Conservation (phyloP, 495 filamentous ascomycete genomes). For the Penicillium silybi region DNA sequence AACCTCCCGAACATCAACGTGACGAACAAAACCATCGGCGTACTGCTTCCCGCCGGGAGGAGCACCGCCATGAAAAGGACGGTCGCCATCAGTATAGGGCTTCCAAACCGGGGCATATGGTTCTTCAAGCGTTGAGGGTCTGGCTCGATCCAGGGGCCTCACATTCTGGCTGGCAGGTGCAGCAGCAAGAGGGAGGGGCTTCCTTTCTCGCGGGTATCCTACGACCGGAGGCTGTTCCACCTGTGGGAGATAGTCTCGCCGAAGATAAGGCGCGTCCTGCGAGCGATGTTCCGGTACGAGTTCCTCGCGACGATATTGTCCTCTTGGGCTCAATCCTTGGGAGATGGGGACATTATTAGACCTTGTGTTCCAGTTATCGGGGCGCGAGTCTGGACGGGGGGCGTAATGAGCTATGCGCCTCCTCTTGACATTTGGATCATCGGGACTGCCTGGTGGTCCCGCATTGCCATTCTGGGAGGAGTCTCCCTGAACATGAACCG, state of each 20-base stretch:
- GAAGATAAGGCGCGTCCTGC: slow-evolving; percentile 19
- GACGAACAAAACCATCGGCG: slow-evolving; percentile 39
- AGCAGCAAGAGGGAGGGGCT: slow-evolving; percentile 6
- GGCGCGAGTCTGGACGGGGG: slow-evolving; percentile 4
- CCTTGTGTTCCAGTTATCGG: slow-evolving; percentile 12
- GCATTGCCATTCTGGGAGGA: slow-evolving; percentile 7
- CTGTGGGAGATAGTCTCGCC: slow-evolving; percentile 20
- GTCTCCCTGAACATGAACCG: slow-evolving; percentile 18
- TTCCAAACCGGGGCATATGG: slow-evolving; percentile 8
- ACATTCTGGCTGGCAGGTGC: slow-evolving; percentile 12
- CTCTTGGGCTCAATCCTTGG: slow-evolving; percentile 14
- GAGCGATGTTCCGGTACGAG: slow-evolving; percentile 15
- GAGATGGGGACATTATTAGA: slow-evolving; percentile 12
- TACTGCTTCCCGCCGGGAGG: slow-evolving; percentile 26
- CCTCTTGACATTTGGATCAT: slow-evolving; percentile 28
- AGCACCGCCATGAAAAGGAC: slow-evolving; percentile 12
- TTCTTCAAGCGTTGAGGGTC: slow-evolving; percentile 8
- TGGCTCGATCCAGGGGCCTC: slow-evolving; percentile 11
- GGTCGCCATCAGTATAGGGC: slow-evolving; percentile 12
- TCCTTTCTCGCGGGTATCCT: slow-evolving; percentile 15
- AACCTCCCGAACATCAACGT: slow-evolving; percentile 29
- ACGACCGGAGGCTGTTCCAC: slow-evolving; percentile 12
- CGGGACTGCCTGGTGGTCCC: slow-evolving; percentile 8
- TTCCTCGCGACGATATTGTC: slow-evolving; percentile 17
- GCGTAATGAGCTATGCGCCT: slow-evolving; percentile 29